These are phyloP conservation scores for Fagopyrum homotropicum DNA, from an alignment of 148 eudicot genomes.

Conservation along the genomic window DNA sequence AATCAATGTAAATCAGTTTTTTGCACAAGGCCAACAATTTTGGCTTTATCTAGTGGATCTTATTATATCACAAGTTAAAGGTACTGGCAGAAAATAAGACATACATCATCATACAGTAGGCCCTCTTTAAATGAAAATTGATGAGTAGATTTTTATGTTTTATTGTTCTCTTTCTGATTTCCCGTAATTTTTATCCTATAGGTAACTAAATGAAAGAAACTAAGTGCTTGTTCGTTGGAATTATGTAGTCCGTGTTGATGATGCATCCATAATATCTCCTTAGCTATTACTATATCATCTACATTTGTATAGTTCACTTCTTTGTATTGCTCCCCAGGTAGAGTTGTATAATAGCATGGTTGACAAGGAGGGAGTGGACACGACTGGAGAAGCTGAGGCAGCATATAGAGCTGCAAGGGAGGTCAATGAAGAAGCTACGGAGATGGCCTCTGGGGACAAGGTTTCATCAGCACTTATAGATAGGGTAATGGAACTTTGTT, in stretches of 20 bases:
- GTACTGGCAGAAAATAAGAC: not conserved
- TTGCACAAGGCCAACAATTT: not conserved
- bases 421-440: constrained; percentile 34
- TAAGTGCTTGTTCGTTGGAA: not conserved
- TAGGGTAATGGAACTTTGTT: constrained; percentile 28
- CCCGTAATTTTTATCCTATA: not conserved
- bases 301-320: not conserved
- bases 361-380: constrained; percentile 49
- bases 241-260: not conserved
- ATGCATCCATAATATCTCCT: not conserved
- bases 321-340: constrained; percentile 34
- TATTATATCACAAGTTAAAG: not conserved
- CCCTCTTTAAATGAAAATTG: not conserved
- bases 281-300: not conserved
- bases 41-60: not conserved
- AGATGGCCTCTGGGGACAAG: constrained; percentile 26
- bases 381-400: constrained; percentile 46
- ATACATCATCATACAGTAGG: not conserved
- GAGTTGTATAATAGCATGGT: constrained; percentile 65
- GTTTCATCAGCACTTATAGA: constrained; percentile 67
- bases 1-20: not conserved
- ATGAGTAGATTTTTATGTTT: not conserved
- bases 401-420: constrained; percentile 70
- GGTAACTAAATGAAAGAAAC: not conserved
- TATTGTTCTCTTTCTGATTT: not conserved